These are phyloP conservation scores for Teratosphaeriaceae sp. DNA, from an alignment of 2,329 filamentous ascomycete genomes.

Conservation along the genomic window DNA sequence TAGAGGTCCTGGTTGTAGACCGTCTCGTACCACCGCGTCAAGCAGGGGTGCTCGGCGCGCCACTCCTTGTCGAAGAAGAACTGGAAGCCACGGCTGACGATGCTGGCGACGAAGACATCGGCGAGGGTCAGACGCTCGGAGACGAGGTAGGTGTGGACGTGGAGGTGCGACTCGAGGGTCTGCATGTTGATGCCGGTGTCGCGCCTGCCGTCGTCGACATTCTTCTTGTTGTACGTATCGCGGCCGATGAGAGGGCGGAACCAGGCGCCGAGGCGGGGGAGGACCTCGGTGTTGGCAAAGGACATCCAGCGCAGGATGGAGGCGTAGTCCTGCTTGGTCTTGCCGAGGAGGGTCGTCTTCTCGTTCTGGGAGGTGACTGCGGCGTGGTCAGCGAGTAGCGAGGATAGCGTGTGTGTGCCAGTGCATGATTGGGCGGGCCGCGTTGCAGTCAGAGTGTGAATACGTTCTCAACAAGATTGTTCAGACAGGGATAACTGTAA, in stretches of 20 bases:
- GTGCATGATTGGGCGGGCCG: too few relatives aligned
- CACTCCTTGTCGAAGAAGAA: slow-evolving; percentile 90
- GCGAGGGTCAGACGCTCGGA: slow-evolving; percentile 96
- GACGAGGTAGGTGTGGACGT: slow-evolving; percentile 92
- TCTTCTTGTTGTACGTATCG: slow-evolving; percentile 96
- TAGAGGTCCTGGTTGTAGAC: slow-evolving; percentile 90
- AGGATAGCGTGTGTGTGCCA: too few relatives aligned
- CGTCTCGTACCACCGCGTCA: slow-evolving; percentile 91
- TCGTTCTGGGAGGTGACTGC: slow-evolving; percentile 98
- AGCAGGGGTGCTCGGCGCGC: slow-evolving; percentile 74
- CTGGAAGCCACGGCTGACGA: slow-evolving; percentile 83
- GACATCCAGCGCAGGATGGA: slow-evolving; percentile 99
- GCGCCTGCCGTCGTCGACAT: slow-evolving; percentile 73
- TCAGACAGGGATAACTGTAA: slow-evolving; percentile 99
- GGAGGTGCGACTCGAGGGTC: slow-evolving; percentile 79
- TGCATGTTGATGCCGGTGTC: slow-evolving; percentile 59
- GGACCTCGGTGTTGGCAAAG: slow-evolving; percentile 84
- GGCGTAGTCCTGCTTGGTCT: slow-evolving; percentile 99
- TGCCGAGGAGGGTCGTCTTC: slow-evolving; percentile 98
- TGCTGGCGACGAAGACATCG: slow-evolving; percentile 75
- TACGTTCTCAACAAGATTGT: slow-evolving; percentile 76
- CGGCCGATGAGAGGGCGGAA: slow-evolving; percentile 78
- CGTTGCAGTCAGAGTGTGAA: slow-evolving; percentile 69
- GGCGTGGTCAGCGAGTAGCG: too few relatives aligned
- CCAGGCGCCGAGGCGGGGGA: slow-evolving; percentile 68